Base-by-base conservation (phyloP, 1,139 yeast species). In the Kurtzmaniella quercitrusa region DNA sequence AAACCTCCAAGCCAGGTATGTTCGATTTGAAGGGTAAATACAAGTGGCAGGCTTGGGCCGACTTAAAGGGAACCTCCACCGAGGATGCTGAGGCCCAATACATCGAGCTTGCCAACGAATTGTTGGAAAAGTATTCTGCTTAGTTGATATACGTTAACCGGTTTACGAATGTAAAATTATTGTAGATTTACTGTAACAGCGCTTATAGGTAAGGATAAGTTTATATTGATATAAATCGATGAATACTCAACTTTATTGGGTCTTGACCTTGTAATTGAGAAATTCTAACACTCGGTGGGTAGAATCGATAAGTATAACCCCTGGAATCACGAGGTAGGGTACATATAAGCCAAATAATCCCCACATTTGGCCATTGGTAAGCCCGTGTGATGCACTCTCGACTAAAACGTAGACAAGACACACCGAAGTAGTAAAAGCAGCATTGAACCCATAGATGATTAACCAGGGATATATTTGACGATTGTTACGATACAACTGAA, bases 41-140 rank as follows among this genome's bases (percentile, higher is more conserved):
- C 80, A 93, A 93, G 79, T 93, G 98, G 98, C 91, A 89, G 65
- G 79, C 97, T 15, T 93, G 98, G 98, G 85, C 83, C 59, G 83
- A 82, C 56, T 73, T 84, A 58, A 85, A 88, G 73, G 98, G 98
- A 46, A 79, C 78, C 48, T 68, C 89, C 43, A 87, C 85, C 68
- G 95, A 82, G 55, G 97, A 90, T 27, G 99, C 99, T 50, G 98
- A 91, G 74, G 56, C 77, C 59, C 75, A 88, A 68, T 87, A 89
- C 75, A 88, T 90, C 61, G 85, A 65, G 34, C 70, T 85, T 41
- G 96, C 84, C 50, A 82, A 82, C 58, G 79, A 79, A 59, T 75
- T 88, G 69, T 68, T 79, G 53, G 80, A 74, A 44, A 73, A 73
- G 58, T 71, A 73, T 61, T 19, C 38, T 21, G 56, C 59, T 50